phyloP scores from a whole-genome alignment of 192 early-diverging fungal species.

The Jimgerdemannia flammicorona region DNA sequence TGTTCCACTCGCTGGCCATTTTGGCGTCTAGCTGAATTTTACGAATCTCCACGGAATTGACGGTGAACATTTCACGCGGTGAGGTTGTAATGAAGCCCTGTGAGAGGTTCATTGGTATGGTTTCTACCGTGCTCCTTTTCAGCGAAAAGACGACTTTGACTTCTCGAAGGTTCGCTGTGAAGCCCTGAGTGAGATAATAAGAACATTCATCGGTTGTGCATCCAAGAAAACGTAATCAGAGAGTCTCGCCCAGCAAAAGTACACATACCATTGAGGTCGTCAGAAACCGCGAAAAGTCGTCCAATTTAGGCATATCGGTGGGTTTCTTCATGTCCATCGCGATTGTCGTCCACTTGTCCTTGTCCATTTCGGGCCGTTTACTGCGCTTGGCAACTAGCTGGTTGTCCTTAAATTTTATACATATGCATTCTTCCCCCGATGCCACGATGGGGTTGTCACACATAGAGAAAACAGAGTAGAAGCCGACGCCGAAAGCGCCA shows the following conservation, averaged over 20 bases:
- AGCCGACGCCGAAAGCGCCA: slow-evolving; percentile 79
- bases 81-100: slow-evolving; percentile 45
- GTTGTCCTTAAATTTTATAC: slow-evolving; percentile 85
- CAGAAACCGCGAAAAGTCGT: slow-evolving; percentile 62
- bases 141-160: slow-evolving; percentile 54
- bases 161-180: slow-evolving; percentile 66
- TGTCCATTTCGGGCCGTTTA: slow-evolving; percentile 35
- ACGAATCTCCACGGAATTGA: slow-evolving; percentile 57
- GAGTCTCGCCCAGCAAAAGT: too few relatives aligned
- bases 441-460: slow-evolving; percentile 83
- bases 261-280: slow-evolving; percentile 46
- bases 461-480: slow-evolving; percentile 86
- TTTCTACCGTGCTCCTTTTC: slow-evolving; percentile 60
- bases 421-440: slow-evolving; percentile 75
- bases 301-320: slow-evolving; percentile 60
- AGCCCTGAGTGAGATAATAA: slow-evolving; percentile 42
- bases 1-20: too few relatives aligned
- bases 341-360: slow-evolving; percentile 66
- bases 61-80: slow-evolving; percentile 66
- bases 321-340: slow-evolving; percentile 74
- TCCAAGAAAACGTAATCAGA: not conserved
- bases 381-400: slow-evolving; percentile 79
- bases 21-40: slow-evolving; percentile 53
- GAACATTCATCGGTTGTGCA: slow-evolving; percentile 12
- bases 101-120: slow-evolving; percentile 55